These are phyloP conservation scores for Chiua sp. DNA, from an alignment of 1,284 basidiomycete species.

Conservation along the genomic window DNA sequence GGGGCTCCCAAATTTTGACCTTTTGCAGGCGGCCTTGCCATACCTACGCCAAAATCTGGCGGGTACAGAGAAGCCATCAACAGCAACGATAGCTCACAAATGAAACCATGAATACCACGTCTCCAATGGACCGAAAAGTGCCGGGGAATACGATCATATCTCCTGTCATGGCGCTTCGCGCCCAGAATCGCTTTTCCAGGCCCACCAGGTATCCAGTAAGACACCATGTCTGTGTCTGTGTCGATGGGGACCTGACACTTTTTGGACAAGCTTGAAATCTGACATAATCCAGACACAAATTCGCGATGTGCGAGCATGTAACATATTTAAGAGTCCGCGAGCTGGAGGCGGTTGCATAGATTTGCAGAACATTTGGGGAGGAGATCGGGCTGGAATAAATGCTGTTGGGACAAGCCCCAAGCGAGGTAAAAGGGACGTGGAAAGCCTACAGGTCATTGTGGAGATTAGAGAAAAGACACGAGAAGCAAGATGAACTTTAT, in stretches of 20 bases:
- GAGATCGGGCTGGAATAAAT: constrained; percentile 1
- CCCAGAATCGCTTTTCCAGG: constrained; percentile 53
- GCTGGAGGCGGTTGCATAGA: constrained; percentile 6
- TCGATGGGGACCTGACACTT: constrained; percentile 45
- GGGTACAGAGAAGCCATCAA: constrained; percentile 64
- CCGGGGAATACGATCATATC: constrained; percentile 38
- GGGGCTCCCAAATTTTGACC: constrained; percentile 42
- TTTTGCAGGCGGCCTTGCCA: constrained; percentile 53
- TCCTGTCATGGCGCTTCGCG: neutral
- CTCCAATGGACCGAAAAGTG: constrained; percentile 66
- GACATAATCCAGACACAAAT: constrained; percentile 71
- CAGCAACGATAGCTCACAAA: constrained; percentile 59
- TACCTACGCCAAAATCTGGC: constrained; percentile 61
- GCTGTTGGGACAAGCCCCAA: neutral
- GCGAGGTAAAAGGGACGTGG: neutral
- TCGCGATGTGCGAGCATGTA: constrained; percentile 51
- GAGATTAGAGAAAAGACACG: neutral
- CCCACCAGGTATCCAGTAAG: constrained; percentile 69
- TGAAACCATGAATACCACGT: constrained; percentile 55
- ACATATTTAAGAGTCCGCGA: neutral
- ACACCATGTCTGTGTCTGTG: constrained; percentile 46
- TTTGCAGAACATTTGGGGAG: constrained; percentile 3
- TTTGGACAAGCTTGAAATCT: constrained; percentile 40
- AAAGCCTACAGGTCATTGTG: neutral
- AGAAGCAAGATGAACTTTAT: neutral